These are phyloP conservation scores for Saccharata proteae DNA, from an alignment of 2,329 filamentous ascomycete species.

Conservation along the genomic window DNA sequence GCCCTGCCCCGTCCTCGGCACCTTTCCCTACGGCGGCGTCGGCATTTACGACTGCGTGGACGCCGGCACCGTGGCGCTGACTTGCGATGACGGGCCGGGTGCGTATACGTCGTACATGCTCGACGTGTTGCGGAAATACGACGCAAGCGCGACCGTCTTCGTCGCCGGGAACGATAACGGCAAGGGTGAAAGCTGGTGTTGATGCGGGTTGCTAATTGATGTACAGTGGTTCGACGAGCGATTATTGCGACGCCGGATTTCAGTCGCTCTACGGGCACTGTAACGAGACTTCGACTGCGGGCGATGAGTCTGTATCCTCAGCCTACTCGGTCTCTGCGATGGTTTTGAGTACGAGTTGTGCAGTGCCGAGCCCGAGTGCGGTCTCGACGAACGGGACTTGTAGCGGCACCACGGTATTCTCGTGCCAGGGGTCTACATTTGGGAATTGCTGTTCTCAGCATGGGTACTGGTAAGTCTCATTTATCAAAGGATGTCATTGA, in stretches of 20 bases:
- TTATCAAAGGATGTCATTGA: not conserved
- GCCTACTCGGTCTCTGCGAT: constrained; percentile 1
- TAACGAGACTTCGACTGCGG: constrained; percentile 4
- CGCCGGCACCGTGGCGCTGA: constrained; percentile 50
- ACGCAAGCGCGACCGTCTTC: constrained; percentile 57
- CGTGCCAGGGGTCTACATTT: constrained; percentile 30
- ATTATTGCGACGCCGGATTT: constrained; percentile 19
- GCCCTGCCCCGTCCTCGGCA: constrained; percentile 41
- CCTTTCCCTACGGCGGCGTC: constrained; percentile 42
- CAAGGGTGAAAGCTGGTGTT: constrained; percentile 45
- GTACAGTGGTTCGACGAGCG: constrained; percentile 8
- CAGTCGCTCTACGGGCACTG: constrained; percentile 10
- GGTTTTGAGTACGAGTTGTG: constrained; percentile 6
- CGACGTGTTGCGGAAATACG: constrained; percentile 46
- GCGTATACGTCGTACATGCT: constrained; percentile 49
- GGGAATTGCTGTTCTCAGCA: constrained; percentile 34
- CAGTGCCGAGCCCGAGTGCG: constrained; percentile 14
- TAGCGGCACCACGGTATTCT: constrained; percentile 28
- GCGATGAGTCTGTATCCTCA: not conserved
- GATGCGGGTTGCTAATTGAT: constrained; percentile 36
- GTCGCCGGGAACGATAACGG: constrained; percentile 46
- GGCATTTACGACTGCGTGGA: constrained; percentile 45
- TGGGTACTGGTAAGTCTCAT: constrained; percentile 22
- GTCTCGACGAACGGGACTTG: constrained; percentile 31
- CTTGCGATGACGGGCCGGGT: constrained; percentile 56